phyloP scores from a whole-genome alignment of 768 basidiomycete species.

The Auricularia auricula-judae region DNA sequence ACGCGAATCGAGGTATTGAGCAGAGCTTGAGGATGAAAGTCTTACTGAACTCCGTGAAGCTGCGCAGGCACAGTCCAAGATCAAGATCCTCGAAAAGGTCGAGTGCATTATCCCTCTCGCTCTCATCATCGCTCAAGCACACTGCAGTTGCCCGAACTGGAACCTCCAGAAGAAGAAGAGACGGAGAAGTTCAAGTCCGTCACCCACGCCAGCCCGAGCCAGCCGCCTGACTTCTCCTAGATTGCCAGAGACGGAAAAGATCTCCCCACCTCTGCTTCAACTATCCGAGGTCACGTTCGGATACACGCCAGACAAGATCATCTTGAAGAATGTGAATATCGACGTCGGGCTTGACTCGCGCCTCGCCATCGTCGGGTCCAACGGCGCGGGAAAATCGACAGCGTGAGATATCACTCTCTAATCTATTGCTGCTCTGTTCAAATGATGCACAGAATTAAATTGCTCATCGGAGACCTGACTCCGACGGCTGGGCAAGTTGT shows the following conservation, averaged over 20 bases:
- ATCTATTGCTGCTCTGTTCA: background rate
- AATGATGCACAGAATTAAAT: slow-evolving; percentile 60
- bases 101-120: background rate
- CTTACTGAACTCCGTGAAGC: slow-evolving; percentile 32
- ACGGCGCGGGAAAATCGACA: slow-evolving; percentile 95
- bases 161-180: slow-evolving; percentile 89
- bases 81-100: slow-evolving; percentile 68
- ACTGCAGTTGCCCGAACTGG: slow-evolving; percentile 72
- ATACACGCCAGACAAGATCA: slow-evolving; percentile 63
- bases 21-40: slow-evolving; percentile 2
- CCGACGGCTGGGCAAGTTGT: slow-evolving; percentile 71
- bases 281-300: slow-evolving; percentile 87
- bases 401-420: slow-evolving; percentile 35
- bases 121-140: background rate
- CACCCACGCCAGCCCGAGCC: background rate
- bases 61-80: slow-evolving; percentile 73
- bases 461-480: slow-evolving; percentile 74
- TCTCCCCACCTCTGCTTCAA: slow-evolving; percentile 90
- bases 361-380: slow-evolving; percentile 90
- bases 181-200: slow-evolving; percentile 80
- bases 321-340: slow-evolving; percentile 73
- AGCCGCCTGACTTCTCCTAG: slow-evolving; percentile 24
- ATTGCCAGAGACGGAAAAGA: slow-evolving; percentile 94
- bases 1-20: slow-evolving; percentile 70
- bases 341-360: slow-evolving; percentile 92